These are phyloP conservation scores for Phytopythium sindhum DNA, from an alignment of 352 stramenopile species.

Conservation along the genomic window DNA sequence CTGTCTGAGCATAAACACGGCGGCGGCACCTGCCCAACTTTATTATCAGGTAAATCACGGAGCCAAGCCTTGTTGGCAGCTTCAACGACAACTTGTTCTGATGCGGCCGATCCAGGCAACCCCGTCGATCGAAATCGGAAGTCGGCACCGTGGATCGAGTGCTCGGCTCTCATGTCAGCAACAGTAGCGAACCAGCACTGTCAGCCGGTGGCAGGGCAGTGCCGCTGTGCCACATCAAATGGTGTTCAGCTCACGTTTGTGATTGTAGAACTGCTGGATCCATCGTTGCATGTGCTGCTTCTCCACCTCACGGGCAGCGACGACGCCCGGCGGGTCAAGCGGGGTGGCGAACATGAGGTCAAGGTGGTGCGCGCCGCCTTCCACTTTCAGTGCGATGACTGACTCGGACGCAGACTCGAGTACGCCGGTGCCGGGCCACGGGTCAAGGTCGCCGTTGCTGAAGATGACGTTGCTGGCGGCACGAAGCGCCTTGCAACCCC, in stretches of 20 bases:
- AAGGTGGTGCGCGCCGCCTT: too few species aligned
- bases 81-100: neutral
- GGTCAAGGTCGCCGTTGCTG: constrained; percentile 89
- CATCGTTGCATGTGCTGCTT: too few species aligned
- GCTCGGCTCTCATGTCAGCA: too few species aligned
- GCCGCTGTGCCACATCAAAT: too few species aligned
- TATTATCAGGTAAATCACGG: neutral
- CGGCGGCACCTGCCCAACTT: neutral
- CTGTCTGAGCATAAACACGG: neutral
- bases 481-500: constrained; percentile 36
- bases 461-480: constrained; percentile 88
- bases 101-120: too few species aligned
- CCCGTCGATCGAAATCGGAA: too few species aligned
- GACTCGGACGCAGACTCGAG: constrained; percentile 39
- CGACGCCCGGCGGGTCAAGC: too few species aligned
- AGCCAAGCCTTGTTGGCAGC: neutral
- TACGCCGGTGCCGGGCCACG: constrained; percentile 82
- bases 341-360: too few species aligned
- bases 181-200: neutral
- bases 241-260: too few species aligned
- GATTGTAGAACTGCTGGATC: too few species aligned
- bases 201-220: neutral
- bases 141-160: too few species aligned
- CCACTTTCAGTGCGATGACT: constrained; percentile 35
- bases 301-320: too few species aligned